Evolutionary conservation across 2,329 filamentous ascomycete species (phyloP), one percentile per base, ranked within the genome.

Genomic region (Trichoderma afroharzianum): DNA sequence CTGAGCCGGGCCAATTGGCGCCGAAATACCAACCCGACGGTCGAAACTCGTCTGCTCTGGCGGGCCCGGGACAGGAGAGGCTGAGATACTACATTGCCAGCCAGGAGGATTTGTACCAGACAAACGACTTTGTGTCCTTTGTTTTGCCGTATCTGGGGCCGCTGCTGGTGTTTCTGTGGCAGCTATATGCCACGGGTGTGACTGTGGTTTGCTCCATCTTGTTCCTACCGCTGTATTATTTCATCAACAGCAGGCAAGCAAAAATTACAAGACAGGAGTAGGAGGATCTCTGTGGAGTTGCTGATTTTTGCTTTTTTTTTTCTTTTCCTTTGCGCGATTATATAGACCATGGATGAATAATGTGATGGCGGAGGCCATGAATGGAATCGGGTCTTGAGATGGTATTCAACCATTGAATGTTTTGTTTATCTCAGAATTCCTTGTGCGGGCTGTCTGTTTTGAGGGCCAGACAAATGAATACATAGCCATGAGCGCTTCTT

Each of bases 81-180:
- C 71, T 74, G 24, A 78, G 74, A 36, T 96, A 94, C 82, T 92
- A 91, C 78, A 95, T 97, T 74, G 80, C 85, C 7, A 87, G 85
- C 21, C 94, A 97, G 79, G 90, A 97, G 74, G 94, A 97, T 78
- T 82, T 95, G 8, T 97, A 97, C 77, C 93, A 95, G 76, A 85
- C 89, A 1, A 91, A 90, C 63, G 91, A 97, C 75, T 91, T 91
- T 73, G 83, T 95, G 73, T 91, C 91, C 76, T 96, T 97, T 77
- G 76, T 95, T 21, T 76, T 87, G 18, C 89, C 91, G 12, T 86
- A 88, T 0, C 81, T 91, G 0, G 89, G 88, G 0, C 81, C 84
- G 8, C 77, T 87, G 28, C 80, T 94, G 1, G 84, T 88, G 80
- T 74, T 85, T 3, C 11, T 76, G 0, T 92, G 88, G 86, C 92